Percentiles rank a stretch among this genome's conserved stretches.
Evolutionary conservation across 2,329 filamentous ascomycete species (phyloP).

Genomic region (Colletotrichum abscissum): DNA sequence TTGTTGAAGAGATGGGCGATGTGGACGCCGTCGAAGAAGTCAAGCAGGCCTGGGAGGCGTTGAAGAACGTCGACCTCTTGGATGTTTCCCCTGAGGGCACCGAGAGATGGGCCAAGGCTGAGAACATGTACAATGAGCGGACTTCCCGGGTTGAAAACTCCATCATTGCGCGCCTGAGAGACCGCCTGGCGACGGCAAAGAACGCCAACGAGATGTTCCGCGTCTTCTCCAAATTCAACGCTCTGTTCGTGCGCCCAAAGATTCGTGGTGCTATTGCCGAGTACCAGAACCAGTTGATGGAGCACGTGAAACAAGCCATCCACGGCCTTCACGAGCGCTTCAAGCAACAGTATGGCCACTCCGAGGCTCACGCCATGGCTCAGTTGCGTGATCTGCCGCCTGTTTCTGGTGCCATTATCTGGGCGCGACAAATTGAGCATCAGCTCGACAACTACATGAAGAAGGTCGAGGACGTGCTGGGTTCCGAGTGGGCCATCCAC

Average conservation of each 20-base stretch:
- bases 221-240: conserved; percentile 99
- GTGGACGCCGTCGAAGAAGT: conserved; percentile 98
- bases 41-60: conserved; percentile 89
- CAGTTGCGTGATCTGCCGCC: conserved; percentile 95
- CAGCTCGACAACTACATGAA: conserved; percentile 98
- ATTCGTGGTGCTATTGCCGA: conserved; percentile 97
- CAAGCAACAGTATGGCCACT: conserved; percentile 98
- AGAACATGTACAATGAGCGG: conserved; percentile 96
- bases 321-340: conserved; percentile 93
- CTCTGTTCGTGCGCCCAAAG: conserved; percentile 97
- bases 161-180: conserved; percentile 93
- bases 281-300: conserved; percentile 97
- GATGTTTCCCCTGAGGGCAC: conserved; percentile 93
- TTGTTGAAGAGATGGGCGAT: conserved; percentile 95
- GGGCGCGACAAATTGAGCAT: conserved; percentile 95
- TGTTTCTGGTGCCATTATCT: conserved; percentile 96
- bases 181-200: conserved; percentile 93
- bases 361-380: conserved; percentile 97
- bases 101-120: conserved; percentile 90
- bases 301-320: conserved; percentile 97
- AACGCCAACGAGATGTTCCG: conserved; percentile 99
- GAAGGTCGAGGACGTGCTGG: conserved; percentile 98
- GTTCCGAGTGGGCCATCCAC: conserved; percentile 93
- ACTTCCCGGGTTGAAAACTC: conserved; percentile 98
- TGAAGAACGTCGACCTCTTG: conserved; percentile 94